Evolutionary conservation across 805 yeast genomes (phyloP).

Genomic region (Hanseniaspora thailandica): DNA sequence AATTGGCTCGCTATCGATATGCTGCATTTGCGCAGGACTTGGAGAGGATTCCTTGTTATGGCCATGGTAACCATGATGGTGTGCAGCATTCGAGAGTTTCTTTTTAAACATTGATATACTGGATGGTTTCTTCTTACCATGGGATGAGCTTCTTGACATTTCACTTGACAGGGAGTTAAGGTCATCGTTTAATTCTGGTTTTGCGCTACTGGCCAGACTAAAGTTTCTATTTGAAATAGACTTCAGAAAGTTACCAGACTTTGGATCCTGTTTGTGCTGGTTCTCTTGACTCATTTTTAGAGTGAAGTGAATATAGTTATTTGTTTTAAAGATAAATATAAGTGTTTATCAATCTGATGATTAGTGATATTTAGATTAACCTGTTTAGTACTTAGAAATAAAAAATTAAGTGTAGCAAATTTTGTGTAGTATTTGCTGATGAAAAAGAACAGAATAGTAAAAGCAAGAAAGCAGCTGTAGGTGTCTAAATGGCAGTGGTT

Average conservation of each 20-base stretch:
- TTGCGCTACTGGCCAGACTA: background rate
- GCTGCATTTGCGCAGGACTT: background rate
- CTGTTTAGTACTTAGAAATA: no score
- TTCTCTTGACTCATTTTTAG: background rate
- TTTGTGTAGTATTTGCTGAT: no score
- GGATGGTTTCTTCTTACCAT: background rate
- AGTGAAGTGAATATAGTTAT: no score
- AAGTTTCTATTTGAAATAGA: background rate
- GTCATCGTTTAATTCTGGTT: background rate
- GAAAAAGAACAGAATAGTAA: no score
- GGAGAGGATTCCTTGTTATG: background rate
- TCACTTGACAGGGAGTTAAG: background rate
- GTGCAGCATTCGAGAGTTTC: constrained; percentile 4
- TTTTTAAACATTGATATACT: constrained; percentile 10
- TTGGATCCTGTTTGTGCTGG: background rate
- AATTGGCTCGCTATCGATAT: background rate
- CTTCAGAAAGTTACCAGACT: background rate
- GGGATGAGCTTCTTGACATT: background rate
- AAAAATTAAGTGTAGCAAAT: no score
- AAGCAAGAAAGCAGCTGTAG: no score
- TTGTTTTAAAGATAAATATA: no score
- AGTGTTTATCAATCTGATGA: no score
- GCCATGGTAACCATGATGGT: background rate
- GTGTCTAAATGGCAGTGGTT: no score
- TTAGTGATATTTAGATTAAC: no score